Evolutionary conservation across 495 filamentous ascomycete genomes (phyloP), one percentile per base, ranked within the genome.

Genomic region (Acidiella bohemica): DNA sequence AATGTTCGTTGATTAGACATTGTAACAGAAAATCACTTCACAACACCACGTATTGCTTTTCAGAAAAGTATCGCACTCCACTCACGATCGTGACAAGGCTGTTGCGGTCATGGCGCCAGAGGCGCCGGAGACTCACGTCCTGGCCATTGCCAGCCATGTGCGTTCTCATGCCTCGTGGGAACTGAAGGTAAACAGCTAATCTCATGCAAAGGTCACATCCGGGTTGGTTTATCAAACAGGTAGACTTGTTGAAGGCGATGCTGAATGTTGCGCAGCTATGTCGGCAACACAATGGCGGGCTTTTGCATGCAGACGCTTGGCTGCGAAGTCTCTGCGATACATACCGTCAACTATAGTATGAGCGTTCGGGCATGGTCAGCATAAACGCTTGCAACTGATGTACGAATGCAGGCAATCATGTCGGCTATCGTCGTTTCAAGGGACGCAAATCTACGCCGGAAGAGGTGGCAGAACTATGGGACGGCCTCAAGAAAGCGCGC

Each of bases 111-210:
- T n/a, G 11, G 36, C 36, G 8, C 10, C 45, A 22, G 36, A 46
- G 31, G 72, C 92, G 31, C 84, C 86, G 9, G 84, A 90, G 57
- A 93, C 85, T 22, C 67, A 74, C 54, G 86, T 97, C 41, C 70
- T 97, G 55, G 87, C 90, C 29, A 75, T 96, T 48, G 90, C 90
- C 56, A 96, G 90, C 62, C 90, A 97, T 92, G 90, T 95, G 48
- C n/a, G 48, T 51, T 29, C 21, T 39, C 38, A 13, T 27, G 8
- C 20, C 12, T 25, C 32, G 81, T 62, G 83, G 42, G 26, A 44
- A 3, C 3, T 28, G 24, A 41, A 14, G 17, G n/a, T 18, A 14
- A 24, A 32, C 26, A 29, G 27, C 34, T 44, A 29, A 30, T 21
- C 16, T 13, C 13, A 16, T 10, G 12, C 21, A 39, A 51, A 62